A percentile compares a stretch with the other conserved stretches of the same genome.
Conservation (phyloP, 371 early-diverging fungal genomes). For the Smittium mucronatum region DNA sequence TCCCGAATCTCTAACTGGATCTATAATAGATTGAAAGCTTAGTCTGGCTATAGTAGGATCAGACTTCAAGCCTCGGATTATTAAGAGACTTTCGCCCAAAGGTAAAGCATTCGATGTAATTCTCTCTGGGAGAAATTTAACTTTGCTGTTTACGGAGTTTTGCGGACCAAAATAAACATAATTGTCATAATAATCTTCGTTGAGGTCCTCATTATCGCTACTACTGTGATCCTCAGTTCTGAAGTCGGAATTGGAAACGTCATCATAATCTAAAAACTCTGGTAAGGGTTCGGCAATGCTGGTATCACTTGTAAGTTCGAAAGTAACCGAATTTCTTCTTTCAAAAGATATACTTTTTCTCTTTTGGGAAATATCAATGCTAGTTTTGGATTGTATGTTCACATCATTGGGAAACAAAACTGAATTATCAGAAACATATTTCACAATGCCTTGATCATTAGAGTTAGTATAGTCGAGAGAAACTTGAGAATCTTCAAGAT, state of each 20-base stretch:
- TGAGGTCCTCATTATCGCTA: background rate
- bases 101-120: background rate
- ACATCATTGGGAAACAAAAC: background rate
- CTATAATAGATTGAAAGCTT: background rate
- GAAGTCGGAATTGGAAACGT: background rate
- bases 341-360: background rate
- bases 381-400: background rate
- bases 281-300: background rate
- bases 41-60: background rate
- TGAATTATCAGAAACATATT: background rate
- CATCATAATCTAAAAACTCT: background rate
- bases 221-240: background rate
- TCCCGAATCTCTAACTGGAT: slow-evolving; percentile 1
- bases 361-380: background rate
- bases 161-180: background rate
- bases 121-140: background rate
- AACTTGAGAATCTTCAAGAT: background rate
- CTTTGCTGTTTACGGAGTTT: background rate
- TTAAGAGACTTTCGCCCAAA: background rate
- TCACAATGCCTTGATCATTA: background rate
- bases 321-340: background rate
- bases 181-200: background rate
- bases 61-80: background rate
- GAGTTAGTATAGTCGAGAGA: background rate
- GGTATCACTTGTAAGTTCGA: background rate